Percentiles rank a stretch among this genome's conserved stretches.
These are phyloP conservation scores for Ustilago vetiveriae DNA, from an alignment of 1,284 basidiomycete genomes.

Conservation along the genomic window DNA sequence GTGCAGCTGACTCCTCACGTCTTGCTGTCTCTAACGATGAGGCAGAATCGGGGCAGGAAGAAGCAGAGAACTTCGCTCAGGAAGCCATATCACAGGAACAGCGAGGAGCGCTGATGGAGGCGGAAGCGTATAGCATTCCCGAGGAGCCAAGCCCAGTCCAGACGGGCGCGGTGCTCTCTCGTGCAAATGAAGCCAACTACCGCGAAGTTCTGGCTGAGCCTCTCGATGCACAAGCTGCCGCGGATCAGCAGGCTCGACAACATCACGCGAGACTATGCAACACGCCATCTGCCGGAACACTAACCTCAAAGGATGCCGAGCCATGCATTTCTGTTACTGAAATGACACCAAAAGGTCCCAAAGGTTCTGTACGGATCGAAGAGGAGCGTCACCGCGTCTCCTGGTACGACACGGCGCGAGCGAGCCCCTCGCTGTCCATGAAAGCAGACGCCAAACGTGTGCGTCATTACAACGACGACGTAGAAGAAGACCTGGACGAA, in stretches of 20 bases:
- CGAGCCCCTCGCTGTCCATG: background rate
- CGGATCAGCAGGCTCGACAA: background rate
- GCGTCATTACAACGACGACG: background rate
- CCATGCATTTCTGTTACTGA: background rate
- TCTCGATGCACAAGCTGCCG: background rate
- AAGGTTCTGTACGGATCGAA: background rate
- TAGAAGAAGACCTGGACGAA: conserved; percentile 9
- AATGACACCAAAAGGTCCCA: background rate
- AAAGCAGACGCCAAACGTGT: conserved; percentile 17
- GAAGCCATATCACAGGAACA: too few species aligned
- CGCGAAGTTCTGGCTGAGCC: too few species aligned
- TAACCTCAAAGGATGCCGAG: background rate
- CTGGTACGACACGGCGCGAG: conserved; percentile 19
- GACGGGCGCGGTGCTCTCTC: too few species aligned
- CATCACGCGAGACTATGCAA: too few species aligned
- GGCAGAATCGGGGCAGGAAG: background rate
- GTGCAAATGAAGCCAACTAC: too few species aligned
- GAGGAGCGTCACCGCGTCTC: conserved; percentile 33
- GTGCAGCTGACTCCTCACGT: background rate
- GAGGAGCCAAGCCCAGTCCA: conserved; percentile 5
- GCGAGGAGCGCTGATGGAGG: conserved; percentile 1
- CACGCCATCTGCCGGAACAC: background rate
- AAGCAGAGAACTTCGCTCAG: background rate
- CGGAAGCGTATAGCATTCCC: conserved; percentile 26
- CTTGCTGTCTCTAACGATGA: background rate